Evolutionary conservation across 148 eudicot species (phyloP), one percentile per base, ranked within the genome.

Genomic region (Cornus suecica): DNA sequence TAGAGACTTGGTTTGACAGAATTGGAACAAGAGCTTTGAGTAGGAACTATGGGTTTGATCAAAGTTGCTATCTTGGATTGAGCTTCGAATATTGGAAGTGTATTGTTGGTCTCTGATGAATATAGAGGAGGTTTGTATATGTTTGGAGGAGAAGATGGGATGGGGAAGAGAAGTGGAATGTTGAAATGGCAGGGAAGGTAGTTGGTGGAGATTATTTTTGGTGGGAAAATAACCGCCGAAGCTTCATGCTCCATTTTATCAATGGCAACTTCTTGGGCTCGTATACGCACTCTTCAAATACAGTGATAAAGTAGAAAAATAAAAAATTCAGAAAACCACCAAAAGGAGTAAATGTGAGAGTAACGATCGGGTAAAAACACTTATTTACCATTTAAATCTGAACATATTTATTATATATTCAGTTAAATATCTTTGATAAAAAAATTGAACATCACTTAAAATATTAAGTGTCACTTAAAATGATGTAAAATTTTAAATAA

Each of bases 171-270:
- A 18, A 5, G 71, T 54, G 54, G 4, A 68, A 25, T 25, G 66
- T 77, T 77, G 70, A 80, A 87, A 70, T 72, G 80, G 76, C 48
- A 67, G 80, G 80, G 76, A 56, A 71, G 60, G 32, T 75, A 67
- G 83, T 83, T 62, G 87, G 68, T 69, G 52, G 32, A 76, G 69
- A 15, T 66, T n/a, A 37, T 65, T 41, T 30, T 63, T 77, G 81
- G 84, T 79, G 80, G 80, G 88, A 78, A 80, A 66, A 10, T 23
- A 83, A 67, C 28, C 82, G 74, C 74, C 68, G 76, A 58, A 78
- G 65, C 73, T 73, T 83, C 88, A 86, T 86, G 76, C 70, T 78
- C 86, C 77, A 76, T 85, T 56, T 60, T 2, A 10, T 48, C 54
- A 48, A 48, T 5, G 16, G 16, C 54, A 15, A 48, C 16, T 15